These are phyloP conservation scores for Coniochaeta sp. DNA, from an alignment of 2,329 filamentous ascomycete species.

Conservation along the genomic window DNA sequence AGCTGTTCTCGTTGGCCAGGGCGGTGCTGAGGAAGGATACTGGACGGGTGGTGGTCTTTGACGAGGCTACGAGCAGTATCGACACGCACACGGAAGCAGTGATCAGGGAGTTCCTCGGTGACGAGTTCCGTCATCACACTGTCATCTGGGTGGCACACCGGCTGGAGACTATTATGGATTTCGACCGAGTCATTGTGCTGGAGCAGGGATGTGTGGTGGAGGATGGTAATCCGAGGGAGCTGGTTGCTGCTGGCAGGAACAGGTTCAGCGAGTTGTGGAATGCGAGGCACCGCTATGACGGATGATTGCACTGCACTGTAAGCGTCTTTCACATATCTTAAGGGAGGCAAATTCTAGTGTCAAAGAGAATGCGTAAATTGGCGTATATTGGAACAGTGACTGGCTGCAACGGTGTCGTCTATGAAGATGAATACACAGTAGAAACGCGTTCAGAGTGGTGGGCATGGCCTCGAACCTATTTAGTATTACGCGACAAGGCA, in stretches of 20 bases:
- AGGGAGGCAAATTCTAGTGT: no score
- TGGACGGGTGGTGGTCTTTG: conserved; percentile 31
- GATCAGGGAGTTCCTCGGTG: conserved; percentile 44
- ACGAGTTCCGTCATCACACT: conserved; percentile 43
- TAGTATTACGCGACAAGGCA: background rate
- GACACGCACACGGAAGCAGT: conserved; percentile 46
- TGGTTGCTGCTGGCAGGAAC: background rate
- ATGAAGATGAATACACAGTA: no score
- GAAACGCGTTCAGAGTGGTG: no score
- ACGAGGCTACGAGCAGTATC: conserved; percentile 36
- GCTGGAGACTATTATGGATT: conserved; percentile 34
- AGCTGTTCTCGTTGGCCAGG: conserved; percentile 40
- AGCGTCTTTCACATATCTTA: no score
- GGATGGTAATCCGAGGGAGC: background rate
- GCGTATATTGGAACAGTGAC: no score
- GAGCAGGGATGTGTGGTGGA: conserved; percentile 15
- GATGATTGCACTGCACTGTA: background rate
- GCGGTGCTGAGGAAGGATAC: conserved; percentile 26
- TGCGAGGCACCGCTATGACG: background rate
- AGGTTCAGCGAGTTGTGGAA: conserved; percentile 1
- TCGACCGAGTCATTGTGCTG: conserved; percentile 38
- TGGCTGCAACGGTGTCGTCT: no score
- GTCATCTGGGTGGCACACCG: conserved; percentile 29
- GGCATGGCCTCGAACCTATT: no score
- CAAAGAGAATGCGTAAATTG: no score